These are phyloP conservation scores for Sequoia sempervirens DNA, from an alignment of 75 land plant species.

Conservation along the genomic window DNA sequence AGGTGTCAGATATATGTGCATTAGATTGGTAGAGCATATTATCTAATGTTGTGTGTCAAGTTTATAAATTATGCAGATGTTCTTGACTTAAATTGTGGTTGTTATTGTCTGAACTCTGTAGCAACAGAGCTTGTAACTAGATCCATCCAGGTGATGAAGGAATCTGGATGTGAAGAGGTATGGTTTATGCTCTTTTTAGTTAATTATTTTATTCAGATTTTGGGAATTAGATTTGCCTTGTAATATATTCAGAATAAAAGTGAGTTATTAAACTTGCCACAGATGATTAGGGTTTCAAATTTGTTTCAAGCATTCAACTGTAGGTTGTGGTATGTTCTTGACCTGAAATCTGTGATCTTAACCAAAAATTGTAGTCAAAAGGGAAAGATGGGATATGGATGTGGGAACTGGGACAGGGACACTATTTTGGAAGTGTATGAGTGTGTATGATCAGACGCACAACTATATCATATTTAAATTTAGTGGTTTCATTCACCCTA, in stretches of 20 bases:
- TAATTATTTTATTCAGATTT: neutral
- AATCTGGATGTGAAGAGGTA: conserved; percentile 98
- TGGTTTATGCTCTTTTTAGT: neutral
- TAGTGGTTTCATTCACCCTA: neutral
- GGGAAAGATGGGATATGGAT: too few species aligned
- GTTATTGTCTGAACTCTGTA: conserved; percentile 27
- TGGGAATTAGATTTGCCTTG: neutral
- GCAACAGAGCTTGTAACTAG: conserved; percentile 96
- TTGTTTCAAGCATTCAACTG: neutral
- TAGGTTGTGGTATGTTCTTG: neutral
- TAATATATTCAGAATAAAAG: neutral
- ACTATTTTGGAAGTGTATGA: too few species aligned
- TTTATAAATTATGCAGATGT: neutral
- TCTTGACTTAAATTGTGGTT: neutral
- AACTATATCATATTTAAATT: too few species aligned
- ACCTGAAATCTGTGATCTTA: neutral
- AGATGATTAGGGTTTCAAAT: neutral
- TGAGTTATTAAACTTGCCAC: neutral
- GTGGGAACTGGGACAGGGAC: too few species aligned
- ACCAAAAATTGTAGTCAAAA: too few species aligned
- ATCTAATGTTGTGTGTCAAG: neutral
- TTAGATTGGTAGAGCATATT: neutral
- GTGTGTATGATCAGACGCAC: too few species aligned
- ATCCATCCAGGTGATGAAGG: conserved; percentile 87
- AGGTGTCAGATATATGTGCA: neutral